Conservation (phyloP, 805 yeast species). For the Jamesozyma spencerorum region DNA sequence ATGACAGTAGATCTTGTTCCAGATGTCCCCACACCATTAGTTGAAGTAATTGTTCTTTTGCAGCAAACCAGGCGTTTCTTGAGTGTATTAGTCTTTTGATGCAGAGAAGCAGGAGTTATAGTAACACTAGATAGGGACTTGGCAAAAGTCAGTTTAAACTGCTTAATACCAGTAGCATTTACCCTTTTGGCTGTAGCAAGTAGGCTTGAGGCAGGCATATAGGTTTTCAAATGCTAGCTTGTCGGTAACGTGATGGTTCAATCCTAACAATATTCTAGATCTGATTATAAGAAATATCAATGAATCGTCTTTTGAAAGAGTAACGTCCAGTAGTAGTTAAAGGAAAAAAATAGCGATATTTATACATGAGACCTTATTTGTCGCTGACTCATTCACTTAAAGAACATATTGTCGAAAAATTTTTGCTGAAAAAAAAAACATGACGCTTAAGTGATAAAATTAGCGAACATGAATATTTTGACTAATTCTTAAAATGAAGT, state of each 20-base stretch:
- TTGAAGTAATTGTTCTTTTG: conserved; percentile 18
- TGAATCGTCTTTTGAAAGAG: no score
- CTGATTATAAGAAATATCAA: no score
- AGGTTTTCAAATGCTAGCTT: no score
- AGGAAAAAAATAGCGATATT: conserved; percentile 1
- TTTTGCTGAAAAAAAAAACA: neutral
- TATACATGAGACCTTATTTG: neutral
- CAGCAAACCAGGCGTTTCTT: conserved; percentile 23
- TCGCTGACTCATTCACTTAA: conserved; percentile 15
- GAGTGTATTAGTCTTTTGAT: conserved; percentile 4
- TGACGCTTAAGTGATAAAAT: conserved; percentile 14
- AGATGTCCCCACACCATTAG: conserved; percentile 22
- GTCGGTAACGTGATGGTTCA: no score
- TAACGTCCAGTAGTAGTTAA: no score
- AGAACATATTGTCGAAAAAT: conserved; percentile 3
- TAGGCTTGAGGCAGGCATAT: conserved; percentile 24
- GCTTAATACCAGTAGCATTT: conserved; percentile 5
- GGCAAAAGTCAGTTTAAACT: conserved; percentile 1
- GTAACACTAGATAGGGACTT: conserved; percentile 9
- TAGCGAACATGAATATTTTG: conserved; percentile 9
- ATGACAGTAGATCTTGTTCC: conserved; percentile 88
- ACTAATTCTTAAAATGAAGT: no score
- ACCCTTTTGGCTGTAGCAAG: conserved; percentile 22
- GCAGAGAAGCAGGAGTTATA: conserved; percentile 11
- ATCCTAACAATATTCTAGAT: no score